Base-by-base conservation (phyloP, 352 stramenopile genomes). In the Plasmopara halstedii region DNA sequence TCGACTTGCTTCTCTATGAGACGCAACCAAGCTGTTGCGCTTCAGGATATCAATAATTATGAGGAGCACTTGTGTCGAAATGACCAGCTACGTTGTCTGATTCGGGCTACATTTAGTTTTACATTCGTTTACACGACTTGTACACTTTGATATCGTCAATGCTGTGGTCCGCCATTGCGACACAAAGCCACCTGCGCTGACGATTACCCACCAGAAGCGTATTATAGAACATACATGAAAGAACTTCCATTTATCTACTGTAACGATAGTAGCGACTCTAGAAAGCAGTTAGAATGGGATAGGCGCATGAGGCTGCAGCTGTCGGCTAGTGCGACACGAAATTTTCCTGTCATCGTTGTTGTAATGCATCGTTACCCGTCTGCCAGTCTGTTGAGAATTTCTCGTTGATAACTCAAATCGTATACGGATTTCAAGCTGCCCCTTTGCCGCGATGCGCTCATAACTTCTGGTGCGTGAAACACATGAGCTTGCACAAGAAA, bases 261-360 rank as follows among this genome's bases (percentile, higher is more conserved):
- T 29, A 29, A 6, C 1, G 1, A 15, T 35, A 8, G 15, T 35
- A 17, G 31, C 11, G 31, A 35, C 13, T 6, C 13, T 35, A 1
- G 6, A 17, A 42, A 46, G 29, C 29, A 54, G 22, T 35, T 29
- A 47, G 38, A 25, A 52, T 19, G 29, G 45, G 52, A 60, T 55
- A 50, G 52, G 29, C 44, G 38, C 40, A 38, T 20, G 18, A 11
- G 31, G 14, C 36, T 33, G 23, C 40, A 49, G 34, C 44, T 60
- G 52, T 50, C 34, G 18, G n/a, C 23, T 31, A 5, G 36, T 55
- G 36, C 29, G 40, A 57, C 49, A 45, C 25, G 22, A 45, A 34
- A 26, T 17, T 15, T 58, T 33, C 34, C 34, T 27, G 22, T 32
- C 47, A 43, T 38, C 46, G 40, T 25, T 40, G 46, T 22, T 42